phyloP scores from a whole-genome alignment of 495 filamentous ascomycete genomes.

The Neurospora sp. region DNA sequence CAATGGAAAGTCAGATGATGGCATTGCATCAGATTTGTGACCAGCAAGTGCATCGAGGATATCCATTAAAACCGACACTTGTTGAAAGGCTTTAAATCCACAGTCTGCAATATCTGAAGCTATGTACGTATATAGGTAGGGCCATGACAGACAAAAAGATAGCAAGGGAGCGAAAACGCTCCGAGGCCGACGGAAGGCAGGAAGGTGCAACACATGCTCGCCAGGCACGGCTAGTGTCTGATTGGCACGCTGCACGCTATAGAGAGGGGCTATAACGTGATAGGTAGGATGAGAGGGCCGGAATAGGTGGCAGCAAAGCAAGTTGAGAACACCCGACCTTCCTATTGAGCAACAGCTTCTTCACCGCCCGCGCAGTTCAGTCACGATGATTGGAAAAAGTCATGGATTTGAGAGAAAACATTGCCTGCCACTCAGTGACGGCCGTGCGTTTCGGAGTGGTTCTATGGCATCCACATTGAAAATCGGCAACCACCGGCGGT shows the following conservation, averaged over 20 bases:
- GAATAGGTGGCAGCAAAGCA: neutral
- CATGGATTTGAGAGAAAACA: neutral
- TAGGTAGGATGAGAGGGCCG: neutral
- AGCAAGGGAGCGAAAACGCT: neutral
- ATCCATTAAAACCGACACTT: neutral
- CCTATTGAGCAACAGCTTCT: neutral
- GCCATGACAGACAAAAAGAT: neutral
- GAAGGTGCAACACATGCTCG: neutral
- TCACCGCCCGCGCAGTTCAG: neutral
- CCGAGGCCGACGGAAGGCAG: neutral
- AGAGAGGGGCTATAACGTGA: neutral
- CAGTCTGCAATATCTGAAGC: neutral
- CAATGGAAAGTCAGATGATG: neutral
- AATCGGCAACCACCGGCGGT: neutral
- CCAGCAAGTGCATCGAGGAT: neutral
- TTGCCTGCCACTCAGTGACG: neutral
- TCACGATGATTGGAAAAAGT: neutral
- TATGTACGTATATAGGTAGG: neutral
- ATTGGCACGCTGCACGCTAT: neutral
- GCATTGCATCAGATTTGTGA: neutral
- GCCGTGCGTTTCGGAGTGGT: neutral
- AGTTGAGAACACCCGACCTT: neutral
- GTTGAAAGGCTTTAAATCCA: neutral
- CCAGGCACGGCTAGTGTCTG: neutral
- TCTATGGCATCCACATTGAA: neutral